Base-by-base conservation (phyloP, 805 yeast species). In the Suhomyces pyralidae region DNA sequence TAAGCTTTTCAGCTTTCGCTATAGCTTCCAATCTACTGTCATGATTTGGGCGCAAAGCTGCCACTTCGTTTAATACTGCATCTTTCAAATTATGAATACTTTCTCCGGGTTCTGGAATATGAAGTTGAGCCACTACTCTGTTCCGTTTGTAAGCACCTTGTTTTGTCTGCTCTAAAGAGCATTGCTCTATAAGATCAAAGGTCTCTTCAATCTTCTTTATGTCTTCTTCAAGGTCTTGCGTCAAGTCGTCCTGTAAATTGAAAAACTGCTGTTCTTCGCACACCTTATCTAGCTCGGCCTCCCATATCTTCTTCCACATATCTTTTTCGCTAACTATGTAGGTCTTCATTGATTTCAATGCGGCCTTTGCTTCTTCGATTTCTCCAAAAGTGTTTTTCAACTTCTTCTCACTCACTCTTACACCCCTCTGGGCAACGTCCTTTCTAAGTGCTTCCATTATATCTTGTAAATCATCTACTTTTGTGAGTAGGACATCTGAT, bases 201-300 rank as follows among this genome's bases (percentile, higher is more conserved):
- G 97, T 93, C 62, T 91, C 96, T 45, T 77, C 76, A 1, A 96
- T 94, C 60, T 84, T 86, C 22, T 79, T 81, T 30, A 94, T 69
- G 69, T 94, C 99, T 56, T 90, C 94, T 42, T 80, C 81, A 56
- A 94, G 70, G 63, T 93, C 96, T 28, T 77, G 78, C 1, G 90
- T 82, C 51, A 96, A 79, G 55, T 90, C 96, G 61, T 90, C 97
- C 67, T 93, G 97, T 17, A 90, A 78, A 51, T 88, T 88, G 70
- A 92, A 83, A 66, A 90, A 90, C 58, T 93, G 96, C 67, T 94
- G 98, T 63, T 92, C 97, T 62, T 90, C 96, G 58, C 96, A 87
- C 12, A 94, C 93, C 36, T 86, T 85, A 55, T 90, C 94, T 51
- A 94, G 78, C 64, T 91, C 97, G 5, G 85, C 74, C 64, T 92